Percentiles rank a stretch among this genome's conserved stretches.
These are phyloP conservation scores for Sonneratia alba DNA, from an alignment of 345 rosid genomes.

Conservation along the genomic window DNA sequence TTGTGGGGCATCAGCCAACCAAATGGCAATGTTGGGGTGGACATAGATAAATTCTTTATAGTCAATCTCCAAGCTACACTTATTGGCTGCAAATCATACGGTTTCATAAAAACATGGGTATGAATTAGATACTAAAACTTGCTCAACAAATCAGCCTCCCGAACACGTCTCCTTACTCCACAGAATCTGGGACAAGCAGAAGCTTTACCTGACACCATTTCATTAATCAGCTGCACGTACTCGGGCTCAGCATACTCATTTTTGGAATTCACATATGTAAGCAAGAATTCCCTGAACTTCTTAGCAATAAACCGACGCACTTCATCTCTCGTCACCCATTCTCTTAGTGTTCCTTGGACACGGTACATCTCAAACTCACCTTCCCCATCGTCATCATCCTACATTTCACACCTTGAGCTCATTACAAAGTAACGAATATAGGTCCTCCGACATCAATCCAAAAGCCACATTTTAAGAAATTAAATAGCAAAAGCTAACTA, in stretches of 20 bases:
- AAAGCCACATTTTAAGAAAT: neutral
- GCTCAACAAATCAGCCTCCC: neutral
- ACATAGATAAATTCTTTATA: constrained; percentile 79
- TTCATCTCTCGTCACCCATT: constrained; percentile 98
- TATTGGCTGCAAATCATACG: constrained; percentile 59
- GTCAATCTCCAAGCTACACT: constrained; percentile 85
- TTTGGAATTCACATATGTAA: constrained; percentile 65
- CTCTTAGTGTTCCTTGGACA: constrained; percentile 84
- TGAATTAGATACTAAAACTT: neutral
- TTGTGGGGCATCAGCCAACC: constrained; percentile 98
- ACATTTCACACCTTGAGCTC: neutral
- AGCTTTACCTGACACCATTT: constrained; percentile 83
- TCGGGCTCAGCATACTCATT: constrained; percentile 57
- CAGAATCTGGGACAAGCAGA: neutral
- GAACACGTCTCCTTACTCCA: neutral
- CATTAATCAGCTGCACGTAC: constrained; percentile 75
- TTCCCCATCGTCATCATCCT: constrained; percentile 71
- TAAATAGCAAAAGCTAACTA: neutral
- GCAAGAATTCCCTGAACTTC: constrained; percentile 82
- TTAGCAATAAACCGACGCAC: constrained; percentile 83
- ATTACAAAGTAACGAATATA: neutral
- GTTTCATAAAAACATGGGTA: neutral
- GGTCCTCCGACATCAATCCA: neutral
- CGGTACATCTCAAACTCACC: constrained; percentile 87
- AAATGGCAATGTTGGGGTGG: constrained; percentile 93